Conservation (phyloP, 495 filamentous ascomycete species). For the Astrothelium macrocarpum region DNA sequence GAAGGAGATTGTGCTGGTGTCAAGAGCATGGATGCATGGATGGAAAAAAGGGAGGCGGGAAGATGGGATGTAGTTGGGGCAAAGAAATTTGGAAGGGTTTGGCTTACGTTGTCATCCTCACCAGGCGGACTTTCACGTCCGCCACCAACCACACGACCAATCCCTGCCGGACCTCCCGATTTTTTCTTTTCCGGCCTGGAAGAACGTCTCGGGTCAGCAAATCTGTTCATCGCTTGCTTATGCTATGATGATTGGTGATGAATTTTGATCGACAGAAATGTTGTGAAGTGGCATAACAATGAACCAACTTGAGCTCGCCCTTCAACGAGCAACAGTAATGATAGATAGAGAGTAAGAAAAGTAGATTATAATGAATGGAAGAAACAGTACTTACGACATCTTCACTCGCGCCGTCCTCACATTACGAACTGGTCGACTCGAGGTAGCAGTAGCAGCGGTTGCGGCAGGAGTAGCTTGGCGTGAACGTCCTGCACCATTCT, state of each 20-base stretch:
- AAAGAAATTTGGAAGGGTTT: conserved; percentile 17
- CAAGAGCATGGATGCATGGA: conserved; percentile 16
- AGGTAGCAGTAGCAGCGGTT: too few species aligned
- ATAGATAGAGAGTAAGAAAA: not conserved
- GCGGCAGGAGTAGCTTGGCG: conserved; percentile 20
- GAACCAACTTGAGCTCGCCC: too few species aligned
- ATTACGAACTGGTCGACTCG: conserved; percentile 32
- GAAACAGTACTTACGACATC: conserved; percentile 52
- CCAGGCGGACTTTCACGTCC: conserved; percentile 29
- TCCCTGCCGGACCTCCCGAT: conserved; percentile 29
- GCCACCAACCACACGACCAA: conserved; percentile 29
- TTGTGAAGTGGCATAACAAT: not conserved
- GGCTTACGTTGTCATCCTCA: conserved; percentile 26
- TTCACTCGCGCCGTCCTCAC: conserved; percentile 52
- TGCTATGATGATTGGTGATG: not conserved
- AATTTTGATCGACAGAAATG: not conserved
- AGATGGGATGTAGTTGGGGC: conserved; percentile 10
- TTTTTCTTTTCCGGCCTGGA: conserved; percentile 36
- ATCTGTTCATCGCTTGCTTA: not conserved
- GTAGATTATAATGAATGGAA: not conserved
- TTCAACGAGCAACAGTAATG: too few species aligned
- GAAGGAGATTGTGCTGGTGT: conserved; percentile 10
- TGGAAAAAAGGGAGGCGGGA: conserved; percentile 5
- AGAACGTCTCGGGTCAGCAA: not conserved
- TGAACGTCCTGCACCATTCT: conserved; percentile 5